Conservation (phyloP, 768 basidiomycete species). For the Tulasnella sp. region DNA sequence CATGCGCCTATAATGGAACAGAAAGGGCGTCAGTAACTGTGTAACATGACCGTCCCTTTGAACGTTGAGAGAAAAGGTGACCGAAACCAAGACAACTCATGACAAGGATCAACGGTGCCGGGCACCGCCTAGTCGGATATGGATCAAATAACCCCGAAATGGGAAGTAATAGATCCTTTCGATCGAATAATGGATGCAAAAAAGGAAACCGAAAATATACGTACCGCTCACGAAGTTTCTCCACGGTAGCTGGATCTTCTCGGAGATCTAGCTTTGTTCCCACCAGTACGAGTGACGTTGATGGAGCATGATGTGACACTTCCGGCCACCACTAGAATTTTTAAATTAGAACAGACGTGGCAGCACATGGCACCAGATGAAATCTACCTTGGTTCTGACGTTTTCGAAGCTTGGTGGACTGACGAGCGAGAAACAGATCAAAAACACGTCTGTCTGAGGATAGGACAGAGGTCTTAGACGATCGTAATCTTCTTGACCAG, state of each 20-base stretch:
- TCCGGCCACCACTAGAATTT: slow-evolving; percentile 77
- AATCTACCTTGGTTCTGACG: slow-evolving; percentile 84
- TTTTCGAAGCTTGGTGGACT: slow-evolving; percentile 98
- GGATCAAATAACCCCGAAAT: too few relatives aligned
- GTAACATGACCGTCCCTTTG: not conserved
- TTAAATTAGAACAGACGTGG: slow-evolving; percentile 2
- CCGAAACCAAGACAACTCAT: not conserved
- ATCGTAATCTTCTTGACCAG: slow-evolving; percentile 98
- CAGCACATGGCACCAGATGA: not conserved
- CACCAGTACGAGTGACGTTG: slow-evolving; percentile 83
- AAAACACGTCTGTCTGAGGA: slow-evolving; percentile 97
- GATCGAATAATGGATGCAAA: not conserved
- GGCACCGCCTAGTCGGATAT: too few relatives aligned
- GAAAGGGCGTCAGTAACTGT: not conserved
- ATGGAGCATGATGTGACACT: slow-evolving; percentile 93
- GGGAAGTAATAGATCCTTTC: too few relatives aligned
- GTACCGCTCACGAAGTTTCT: slow-evolving; percentile 84
- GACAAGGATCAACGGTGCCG: too few relatives aligned
- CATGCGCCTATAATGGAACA: slow-evolving; percentile 55
- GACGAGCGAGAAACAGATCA: slow-evolving; percentile 98
- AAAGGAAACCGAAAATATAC: slow-evolving; percentile 19
- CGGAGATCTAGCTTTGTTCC: slow-evolving; percentile 97
- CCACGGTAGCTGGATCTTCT: slow-evolving; percentile 84
- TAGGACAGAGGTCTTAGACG: slow-evolving; percentile 95
- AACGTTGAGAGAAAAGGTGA: not conserved